Percentiles rank a stretch among this genome's conserved stretches.
These are phyloP conservation scores for Dentiscutata heterogama DNA, from an alignment of 371 early-diverging fungal species.

Conservation along the genomic window DNA sequence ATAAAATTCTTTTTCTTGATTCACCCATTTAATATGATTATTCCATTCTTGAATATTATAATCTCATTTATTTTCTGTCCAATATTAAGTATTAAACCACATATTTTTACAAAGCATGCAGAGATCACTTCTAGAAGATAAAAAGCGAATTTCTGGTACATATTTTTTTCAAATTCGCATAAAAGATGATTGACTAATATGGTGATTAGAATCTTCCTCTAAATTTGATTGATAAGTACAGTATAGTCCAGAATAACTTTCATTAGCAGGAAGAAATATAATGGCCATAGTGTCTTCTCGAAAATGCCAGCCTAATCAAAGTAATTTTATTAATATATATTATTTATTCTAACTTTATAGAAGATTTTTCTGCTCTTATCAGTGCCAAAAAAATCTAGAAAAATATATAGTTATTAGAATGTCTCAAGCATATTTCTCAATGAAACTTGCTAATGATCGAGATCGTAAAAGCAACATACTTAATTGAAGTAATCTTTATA, in stretches of 20 bases:
- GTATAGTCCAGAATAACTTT: background rate
- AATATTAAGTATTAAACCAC: background rate
- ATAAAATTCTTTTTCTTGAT: constrained; percentile 10
- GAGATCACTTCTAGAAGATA: background rate
- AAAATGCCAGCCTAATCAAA: background rate
- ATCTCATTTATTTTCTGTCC: background rate
- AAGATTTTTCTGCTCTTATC: no score
- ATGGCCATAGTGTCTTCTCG: background rate
- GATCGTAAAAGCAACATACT: no score
- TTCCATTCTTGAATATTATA: background rate
- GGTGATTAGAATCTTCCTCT: background rate
- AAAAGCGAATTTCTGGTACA: background rate
- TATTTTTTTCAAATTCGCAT: background rate
- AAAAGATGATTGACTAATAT: background rate
- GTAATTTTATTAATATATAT: no score
- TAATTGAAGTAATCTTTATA: no score
- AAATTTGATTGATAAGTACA: background rate
- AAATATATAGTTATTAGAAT: no score
- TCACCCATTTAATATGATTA: background rate
- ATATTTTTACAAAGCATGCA: background rate
- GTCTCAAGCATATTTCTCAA: no score
- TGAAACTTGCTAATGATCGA: no score
- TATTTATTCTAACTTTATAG: no score
- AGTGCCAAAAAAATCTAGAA: no score
- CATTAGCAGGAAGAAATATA: background rate